These are phyloP conservation scores for Rubroshorea leprosula DNA, from an alignment of 345 rosid genomes.

Conservation along the genomic window DNA sequence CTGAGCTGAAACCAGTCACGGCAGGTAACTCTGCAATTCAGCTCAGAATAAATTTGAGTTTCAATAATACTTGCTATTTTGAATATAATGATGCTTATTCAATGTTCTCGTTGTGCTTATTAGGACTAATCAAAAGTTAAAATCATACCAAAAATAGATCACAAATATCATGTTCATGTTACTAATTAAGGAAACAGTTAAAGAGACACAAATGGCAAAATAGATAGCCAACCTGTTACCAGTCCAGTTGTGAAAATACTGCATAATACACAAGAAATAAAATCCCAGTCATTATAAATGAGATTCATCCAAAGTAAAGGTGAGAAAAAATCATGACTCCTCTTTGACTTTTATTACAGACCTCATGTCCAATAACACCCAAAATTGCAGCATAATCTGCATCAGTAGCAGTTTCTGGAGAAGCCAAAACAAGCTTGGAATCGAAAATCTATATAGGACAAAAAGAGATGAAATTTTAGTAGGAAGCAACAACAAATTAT, in stretches of 20 bases:
- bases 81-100: not conserved
- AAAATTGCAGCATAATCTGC: conserved; percentile 93
- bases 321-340: not conserved
- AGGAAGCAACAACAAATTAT: not conserved
- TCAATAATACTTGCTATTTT: not conserved
- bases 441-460: conserved; percentile 69
- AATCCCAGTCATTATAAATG: conserved; percentile 18
- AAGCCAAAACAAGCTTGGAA: conserved; percentile 96
- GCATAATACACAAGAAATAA: conserved; percentile 31
- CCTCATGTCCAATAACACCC: conserved; percentile 99
- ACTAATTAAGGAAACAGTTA: not conserved
- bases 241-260: conserved; percentile 99
- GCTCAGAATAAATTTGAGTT: not conserved
- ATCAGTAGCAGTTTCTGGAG: conserved; percentile 96
- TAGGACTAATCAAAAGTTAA: no score
- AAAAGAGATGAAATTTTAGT: conserved; percentile 19
- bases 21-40: conserved; percentile 80
- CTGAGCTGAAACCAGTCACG: conserved; percentile 99
- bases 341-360: conserved; percentile 25
- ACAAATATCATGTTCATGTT: no score
- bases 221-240: conserved; percentile 77
- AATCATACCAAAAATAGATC: no score
- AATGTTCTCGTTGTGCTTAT: no score
- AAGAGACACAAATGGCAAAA: not conserved
- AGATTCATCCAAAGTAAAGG: not conserved